Evolutionary conservation across 441 rosid genomes (phyloP).

Genomic region (Pelargonium citronellum): DNA sequence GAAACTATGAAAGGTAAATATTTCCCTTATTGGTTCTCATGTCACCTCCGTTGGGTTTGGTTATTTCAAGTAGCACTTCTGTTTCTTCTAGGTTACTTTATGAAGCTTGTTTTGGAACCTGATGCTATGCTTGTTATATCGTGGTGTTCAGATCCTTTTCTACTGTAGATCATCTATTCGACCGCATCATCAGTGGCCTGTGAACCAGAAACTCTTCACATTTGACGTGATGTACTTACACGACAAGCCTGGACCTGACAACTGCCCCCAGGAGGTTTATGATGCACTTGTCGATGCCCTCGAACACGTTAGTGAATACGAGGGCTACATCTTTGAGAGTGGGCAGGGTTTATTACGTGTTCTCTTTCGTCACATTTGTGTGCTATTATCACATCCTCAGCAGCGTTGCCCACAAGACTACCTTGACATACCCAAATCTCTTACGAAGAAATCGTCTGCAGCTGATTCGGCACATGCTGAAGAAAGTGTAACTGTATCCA

Average conservation of each 20-base stretch:
- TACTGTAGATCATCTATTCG: slow-evolving; percentile 77
- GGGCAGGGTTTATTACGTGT: slow-evolving; percentile 63
- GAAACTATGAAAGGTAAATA: neutral
- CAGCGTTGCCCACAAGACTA: slow-evolving; percentile 76
- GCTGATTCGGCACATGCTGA: slow-evolving; percentile 43
- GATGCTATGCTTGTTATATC: slow-evolving; percentile 2
- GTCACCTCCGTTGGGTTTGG: neutral
- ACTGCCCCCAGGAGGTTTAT: slow-evolving; percentile 82
- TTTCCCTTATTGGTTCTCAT: neutral
- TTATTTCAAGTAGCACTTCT: slow-evolving; percentile 12
- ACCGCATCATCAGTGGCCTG: slow-evolving; percentile 71
- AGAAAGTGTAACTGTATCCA: slow-evolving; percentile 37
- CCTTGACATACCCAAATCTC: slow-evolving; percentile 68
- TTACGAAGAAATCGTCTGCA: slow-evolving; percentile 46
- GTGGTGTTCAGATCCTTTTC: slow-evolving; percentile 52
- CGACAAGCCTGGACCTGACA: slow-evolving; percentile 80
- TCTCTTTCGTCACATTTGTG: slow-evolving; percentile 58
- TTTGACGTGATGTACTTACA: slow-evolving; percentile 90
- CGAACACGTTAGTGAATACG: slow-evolving; percentile 71
- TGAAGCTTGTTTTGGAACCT: slow-evolving; percentile 1
- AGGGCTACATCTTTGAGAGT: slow-evolving; percentile 77
- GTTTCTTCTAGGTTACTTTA: neutral
- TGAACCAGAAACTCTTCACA: slow-evolving; percentile 74
- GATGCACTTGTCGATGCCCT: slow-evolving; percentile 73
- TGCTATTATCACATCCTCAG: slow-evolving; percentile 73